phyloP scores from a whole-genome alignment of 352 stramenopile species.

The Phytophthora cryptogea region DNA sequence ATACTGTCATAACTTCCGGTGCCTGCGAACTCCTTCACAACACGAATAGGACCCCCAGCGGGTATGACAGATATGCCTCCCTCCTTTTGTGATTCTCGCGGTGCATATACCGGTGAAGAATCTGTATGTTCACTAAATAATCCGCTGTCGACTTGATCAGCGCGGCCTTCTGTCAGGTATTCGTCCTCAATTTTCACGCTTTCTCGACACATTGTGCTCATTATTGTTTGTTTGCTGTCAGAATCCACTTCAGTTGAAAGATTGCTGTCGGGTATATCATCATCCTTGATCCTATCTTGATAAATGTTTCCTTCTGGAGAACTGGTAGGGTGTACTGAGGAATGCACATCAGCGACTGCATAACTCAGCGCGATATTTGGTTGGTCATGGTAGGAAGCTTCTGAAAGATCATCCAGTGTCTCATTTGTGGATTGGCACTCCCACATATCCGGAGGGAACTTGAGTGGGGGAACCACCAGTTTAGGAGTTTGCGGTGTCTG shows the following conservation, averaged over 20 bases:
- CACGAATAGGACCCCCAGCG: neutral
- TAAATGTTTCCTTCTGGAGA: neutral
- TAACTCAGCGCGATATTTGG: neutral
- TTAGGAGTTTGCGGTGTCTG: neutral
- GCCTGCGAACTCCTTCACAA: neutral
- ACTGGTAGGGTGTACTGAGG: neutral
- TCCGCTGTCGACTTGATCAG: constrained; percentile 3
- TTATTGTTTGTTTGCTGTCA: neutral
- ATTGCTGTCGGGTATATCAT: neutral
- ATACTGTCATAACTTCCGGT: neutral
- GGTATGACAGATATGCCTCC: neutral
- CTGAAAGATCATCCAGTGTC: neutral
- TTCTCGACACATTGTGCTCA: neutral
- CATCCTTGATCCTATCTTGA: neutral
- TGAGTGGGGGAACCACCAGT: constrained; percentile 26
- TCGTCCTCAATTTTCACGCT: constrained; percentile 12
- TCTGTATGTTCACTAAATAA: constrained; percentile 1
- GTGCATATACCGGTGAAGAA: neutral
- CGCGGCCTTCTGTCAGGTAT: constrained; percentile 14
- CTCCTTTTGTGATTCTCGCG: neutral
- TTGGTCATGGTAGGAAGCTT: neutral
- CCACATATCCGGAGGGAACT: constrained; percentile 21
- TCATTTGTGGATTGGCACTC: constrained; percentile 12
- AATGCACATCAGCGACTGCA: neutral
- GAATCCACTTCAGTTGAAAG: neutral